Percentiles rank a stretch among this genome's conserved stretches.
phyloP scores from a whole-genome alignment of 371 early-diverging fungal species.

The Mortierella sp. region DNA sequence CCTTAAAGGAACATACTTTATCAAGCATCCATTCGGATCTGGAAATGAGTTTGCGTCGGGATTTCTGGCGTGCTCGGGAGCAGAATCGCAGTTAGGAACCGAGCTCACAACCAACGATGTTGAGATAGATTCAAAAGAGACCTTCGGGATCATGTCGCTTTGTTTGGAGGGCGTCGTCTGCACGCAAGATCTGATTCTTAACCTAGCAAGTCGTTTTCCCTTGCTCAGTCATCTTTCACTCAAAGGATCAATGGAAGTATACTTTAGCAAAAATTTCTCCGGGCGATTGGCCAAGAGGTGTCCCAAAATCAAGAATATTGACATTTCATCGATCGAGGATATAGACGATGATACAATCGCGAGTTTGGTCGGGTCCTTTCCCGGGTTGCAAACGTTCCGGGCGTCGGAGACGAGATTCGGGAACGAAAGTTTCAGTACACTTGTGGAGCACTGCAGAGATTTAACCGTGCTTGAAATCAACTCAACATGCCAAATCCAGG shows the following conservation, averaged over 20 bases:
- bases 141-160: slow-evolving; percentile 32
- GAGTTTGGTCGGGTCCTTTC: slow-evolving; percentile 20
- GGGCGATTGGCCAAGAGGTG: slow-evolving; percentile 24
- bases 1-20: slow-evolving; percentile 6
- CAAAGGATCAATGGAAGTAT: slow-evolving; percentile 14
- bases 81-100: neutral
- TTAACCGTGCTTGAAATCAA: slow-evolving; percentile 24
- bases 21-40: slow-evolving; percentile 31
- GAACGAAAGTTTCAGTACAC: slow-evolving; percentile 14
- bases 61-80: slow-evolving; percentile 5
- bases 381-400: slow-evolving; percentile 10
- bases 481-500: slow-evolving; percentile 6
- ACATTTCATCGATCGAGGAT: slow-evolving; percentile 27
- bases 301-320: slow-evolving; percentile 30
- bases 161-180: slow-evolving; percentile 31
- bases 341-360: slow-evolving; percentile 34
- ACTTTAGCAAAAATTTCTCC: slow-evolving; percentile 16
- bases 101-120: slow-evolving; percentile 5
- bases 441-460: slow-evolving; percentile 16
- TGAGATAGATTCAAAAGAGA: slow-evolving; percentile 1
- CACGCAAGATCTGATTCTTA: slow-evolving; percentile 26
- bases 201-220: slow-evolving; percentile 37
- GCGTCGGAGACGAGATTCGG: slow-evolving; percentile 31
- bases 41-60: slow-evolving; percentile 41
- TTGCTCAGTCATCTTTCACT: slow-evolving; percentile 26